Conservation (phyloP, 2,329 filamentous ascomycete genomes). For the Phoma herbarum region DNA sequence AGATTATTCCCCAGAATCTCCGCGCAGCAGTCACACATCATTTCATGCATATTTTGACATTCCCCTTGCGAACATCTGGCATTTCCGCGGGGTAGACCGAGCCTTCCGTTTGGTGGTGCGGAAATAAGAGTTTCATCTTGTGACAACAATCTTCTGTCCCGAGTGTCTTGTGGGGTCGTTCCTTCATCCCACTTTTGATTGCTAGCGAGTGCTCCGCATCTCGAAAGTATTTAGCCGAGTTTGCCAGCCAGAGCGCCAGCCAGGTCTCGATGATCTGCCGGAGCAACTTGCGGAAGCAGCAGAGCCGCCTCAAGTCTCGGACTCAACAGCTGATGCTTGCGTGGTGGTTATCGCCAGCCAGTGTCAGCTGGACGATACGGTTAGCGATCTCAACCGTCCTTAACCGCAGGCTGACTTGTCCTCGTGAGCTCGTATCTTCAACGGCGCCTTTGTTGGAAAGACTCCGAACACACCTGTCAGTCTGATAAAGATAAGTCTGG, state of each 20-base stretch:
- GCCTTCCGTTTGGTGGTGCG: not conserved
- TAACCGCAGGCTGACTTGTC: conserved; percentile 5
- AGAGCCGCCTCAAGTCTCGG: conserved; percentile 14
- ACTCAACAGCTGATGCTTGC: conserved; percentile 2
- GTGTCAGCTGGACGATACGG: conserved; percentile 11
- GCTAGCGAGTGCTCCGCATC: not conserved
- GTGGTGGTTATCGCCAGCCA: conserved; percentile 4
- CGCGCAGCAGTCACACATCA: not conserved
- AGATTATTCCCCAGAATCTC: conserved; percentile 16
- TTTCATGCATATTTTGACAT: conserved; percentile 3
- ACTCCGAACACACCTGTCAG: not conserved
- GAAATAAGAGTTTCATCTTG: conserved; percentile 4
- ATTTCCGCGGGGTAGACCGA: conserved; percentile 14
- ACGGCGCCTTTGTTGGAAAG: conserved; percentile 3
- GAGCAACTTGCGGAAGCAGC: conserved; percentile 13
- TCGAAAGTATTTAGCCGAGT: conserved; percentile 4
- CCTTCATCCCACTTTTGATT: not conserved
- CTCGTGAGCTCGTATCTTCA: conserved; percentile 21
- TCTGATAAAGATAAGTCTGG: conserved; percentile 12
- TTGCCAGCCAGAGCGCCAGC: conserved; percentile 4
- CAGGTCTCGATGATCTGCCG: conserved; percentile 9
- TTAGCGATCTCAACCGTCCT: not conserved
- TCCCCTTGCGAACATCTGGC: not conserved
- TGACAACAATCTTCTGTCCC: conserved; percentile 11
- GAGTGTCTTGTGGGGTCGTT: conserved; percentile 1